Percentiles rank a stretch among this genome's conserved stretches.
phyloP scores from a whole-genome alignment of 73 alveolate species.

The Tetrahymena malaccensis region DNA sequence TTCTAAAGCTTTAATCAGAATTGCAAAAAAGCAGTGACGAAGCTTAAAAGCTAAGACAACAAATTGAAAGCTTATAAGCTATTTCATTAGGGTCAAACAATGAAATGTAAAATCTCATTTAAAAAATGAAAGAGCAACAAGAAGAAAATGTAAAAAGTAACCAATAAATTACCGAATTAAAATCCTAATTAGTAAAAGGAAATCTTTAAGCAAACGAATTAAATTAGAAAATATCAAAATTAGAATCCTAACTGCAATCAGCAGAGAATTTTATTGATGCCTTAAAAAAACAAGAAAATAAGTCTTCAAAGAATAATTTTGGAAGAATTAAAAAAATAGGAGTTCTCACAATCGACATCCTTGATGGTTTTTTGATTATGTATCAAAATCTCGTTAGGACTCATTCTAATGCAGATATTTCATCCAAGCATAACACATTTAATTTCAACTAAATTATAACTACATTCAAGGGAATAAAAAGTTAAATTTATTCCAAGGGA shows the following conservation, averaged over 20 bases:
- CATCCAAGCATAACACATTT: not conserved
- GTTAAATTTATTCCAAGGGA: not conserved
- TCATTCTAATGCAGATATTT: not conserved
- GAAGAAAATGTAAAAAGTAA: not conserved
- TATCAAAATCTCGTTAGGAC: not conserved
- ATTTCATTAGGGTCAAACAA: not conserved
- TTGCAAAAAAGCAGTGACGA: not conserved
- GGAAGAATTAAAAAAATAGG: not conserved
- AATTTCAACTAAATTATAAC: not conserved
- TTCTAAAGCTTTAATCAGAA: not conserved
- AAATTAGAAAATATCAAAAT: not conserved
- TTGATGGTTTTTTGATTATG: not conserved
- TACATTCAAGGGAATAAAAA: not conserved
- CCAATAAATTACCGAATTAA: not conserved
- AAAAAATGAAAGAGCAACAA: not conserved
- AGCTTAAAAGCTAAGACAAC: not conserved
- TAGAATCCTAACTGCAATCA: not conserved
- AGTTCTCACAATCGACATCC: not conserved
- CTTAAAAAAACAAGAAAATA: not conserved
- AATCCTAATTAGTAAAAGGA: not conserved
- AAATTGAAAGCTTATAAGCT: not conserved
- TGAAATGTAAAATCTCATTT: not conserved
- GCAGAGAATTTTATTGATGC: not conserved
- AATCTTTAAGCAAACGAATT: not conserved
- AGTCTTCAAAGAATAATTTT: not conserved